Evolutionary conservation across 2,329 filamentous ascomycete genomes (phyloP).

Genomic region (Drechslera avenae): DNA sequence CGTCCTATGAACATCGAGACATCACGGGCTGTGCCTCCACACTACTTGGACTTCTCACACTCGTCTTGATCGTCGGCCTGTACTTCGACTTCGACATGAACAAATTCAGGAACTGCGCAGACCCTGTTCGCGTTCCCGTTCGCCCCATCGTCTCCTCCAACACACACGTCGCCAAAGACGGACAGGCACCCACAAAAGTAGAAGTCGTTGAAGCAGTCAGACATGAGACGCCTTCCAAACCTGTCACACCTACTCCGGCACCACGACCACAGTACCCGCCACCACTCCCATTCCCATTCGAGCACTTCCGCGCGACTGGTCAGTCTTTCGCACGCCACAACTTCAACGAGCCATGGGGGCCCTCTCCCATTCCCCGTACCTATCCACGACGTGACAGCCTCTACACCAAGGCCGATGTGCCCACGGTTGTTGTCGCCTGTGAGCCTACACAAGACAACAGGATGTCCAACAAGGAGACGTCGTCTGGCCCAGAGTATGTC

Average conservation of each 20-base stretch:
- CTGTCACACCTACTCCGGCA: background rate
- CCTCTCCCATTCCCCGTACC: too few relatives aligned
- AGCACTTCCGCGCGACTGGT: constrained; percentile 8
- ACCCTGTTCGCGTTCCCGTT: too few relatives aligned
- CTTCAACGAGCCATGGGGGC: too few relatives aligned
- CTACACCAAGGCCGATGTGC: too few relatives aligned
- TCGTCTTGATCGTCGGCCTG: background rate
- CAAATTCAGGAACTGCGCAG: background rate
- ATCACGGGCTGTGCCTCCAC: background rate
- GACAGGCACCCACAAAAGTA: background rate
- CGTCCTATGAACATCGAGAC: background rate
- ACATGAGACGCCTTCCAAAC: background rate
- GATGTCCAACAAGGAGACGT: background rate
- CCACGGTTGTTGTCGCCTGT: background rate
- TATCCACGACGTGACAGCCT: too few relatives aligned
- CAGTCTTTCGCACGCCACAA: constrained; percentile 1
- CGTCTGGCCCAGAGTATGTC: background rate
- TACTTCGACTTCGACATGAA: background rate
- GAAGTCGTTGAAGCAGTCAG: background rate
- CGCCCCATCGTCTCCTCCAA: too few relatives aligned
- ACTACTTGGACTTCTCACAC: too few relatives aligned
- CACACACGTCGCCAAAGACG: background rate
- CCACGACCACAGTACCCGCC: background rate
- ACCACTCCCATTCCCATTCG: background rate
- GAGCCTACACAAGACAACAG: background rate